Evolutionary conservation across 257 asterid genomes (phyloP).

Genomic region (Voacanga thouarsii): DNA sequence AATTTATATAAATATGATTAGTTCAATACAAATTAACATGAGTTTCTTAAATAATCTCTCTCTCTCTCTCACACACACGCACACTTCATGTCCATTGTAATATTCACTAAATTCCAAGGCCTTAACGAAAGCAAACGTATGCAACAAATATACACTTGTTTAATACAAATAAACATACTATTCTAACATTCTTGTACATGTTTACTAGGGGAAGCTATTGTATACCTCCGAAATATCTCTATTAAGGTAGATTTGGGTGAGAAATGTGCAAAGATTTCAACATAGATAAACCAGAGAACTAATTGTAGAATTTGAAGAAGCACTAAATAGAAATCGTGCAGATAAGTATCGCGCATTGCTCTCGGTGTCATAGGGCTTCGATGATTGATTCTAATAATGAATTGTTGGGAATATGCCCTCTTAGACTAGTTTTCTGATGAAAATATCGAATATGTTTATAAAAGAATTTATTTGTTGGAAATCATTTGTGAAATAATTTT

Average conservation of each 20-base stretch:
- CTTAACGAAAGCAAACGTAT: not conserved
- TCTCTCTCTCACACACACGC: too few relatives aligned
- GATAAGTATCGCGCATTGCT: constrained; percentile 16
- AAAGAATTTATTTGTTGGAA: too few relatives aligned
- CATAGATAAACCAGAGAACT: constrained; percentile 21
- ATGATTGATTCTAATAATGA: constrained; percentile 27
- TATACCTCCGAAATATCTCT: constrained; percentile 51
- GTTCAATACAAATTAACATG: not conserved
- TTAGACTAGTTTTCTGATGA: too few relatives aligned
- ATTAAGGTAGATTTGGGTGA: constrained; percentile 23
- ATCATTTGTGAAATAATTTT: too few relatives aligned
- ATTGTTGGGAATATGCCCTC: too few relatives aligned
- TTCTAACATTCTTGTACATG: not conserved
- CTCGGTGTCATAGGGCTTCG: constrained; percentile 28
- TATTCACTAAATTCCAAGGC: not conserved
- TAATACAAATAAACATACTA: not conserved
- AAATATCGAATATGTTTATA: too few relatives aligned
- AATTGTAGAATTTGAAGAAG: constrained; percentile 23
- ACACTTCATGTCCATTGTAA: not conserved
- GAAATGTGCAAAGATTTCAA: constrained; percentile 19
- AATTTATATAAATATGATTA: too few relatives aligned
- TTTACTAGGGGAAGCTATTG: not conserved
- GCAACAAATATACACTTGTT: not conserved
- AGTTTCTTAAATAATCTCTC: not conserved
- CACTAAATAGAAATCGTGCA: constrained; percentile 33